These are phyloP conservation scores for Marchantia paleacea DNA, from an alignment of 225 moss, liverwort and hornwort species.

Conservation along the genomic window DNA sequence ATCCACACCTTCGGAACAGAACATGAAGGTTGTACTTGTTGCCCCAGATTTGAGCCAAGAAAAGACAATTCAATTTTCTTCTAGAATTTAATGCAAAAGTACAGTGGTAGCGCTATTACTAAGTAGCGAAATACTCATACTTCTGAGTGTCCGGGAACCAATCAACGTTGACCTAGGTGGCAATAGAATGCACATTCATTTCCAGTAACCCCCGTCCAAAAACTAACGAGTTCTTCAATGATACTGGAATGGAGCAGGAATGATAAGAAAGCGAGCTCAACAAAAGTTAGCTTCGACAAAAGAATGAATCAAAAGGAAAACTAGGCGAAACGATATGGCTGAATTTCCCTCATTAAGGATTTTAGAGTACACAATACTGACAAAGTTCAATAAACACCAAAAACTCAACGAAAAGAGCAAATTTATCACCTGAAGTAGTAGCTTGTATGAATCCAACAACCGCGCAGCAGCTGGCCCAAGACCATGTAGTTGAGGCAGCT, in stretches of 20 bases:
- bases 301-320: no score
- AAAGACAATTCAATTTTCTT: neutral
- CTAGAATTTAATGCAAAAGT: neutral
- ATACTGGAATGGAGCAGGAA: no score
- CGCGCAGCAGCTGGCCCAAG: slow-evolving; percentile 89
- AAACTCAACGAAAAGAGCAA: neutral
- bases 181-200: no score
- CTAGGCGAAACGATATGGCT: no score
- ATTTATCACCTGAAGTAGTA: slow-evolving; percentile 41
- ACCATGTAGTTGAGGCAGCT: slow-evolving; percentile 95
- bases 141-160: no score
- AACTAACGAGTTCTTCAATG: no score
- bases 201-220: no score
- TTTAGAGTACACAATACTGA: neutral
- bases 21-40: neutral
- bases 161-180: no score
- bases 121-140: no score
- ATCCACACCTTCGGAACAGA: neutral
- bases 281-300: no score
- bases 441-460: slow-evolving; percentile 83
- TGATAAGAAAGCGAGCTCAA: no score
- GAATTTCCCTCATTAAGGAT: neutral
- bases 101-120: no score
- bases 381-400: neutral
- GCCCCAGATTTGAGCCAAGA: neutral